Base-by-base conservation (phyloP, 2,329 filamentous ascomycete genomes). In the Fusarium liriodendri region DNA sequence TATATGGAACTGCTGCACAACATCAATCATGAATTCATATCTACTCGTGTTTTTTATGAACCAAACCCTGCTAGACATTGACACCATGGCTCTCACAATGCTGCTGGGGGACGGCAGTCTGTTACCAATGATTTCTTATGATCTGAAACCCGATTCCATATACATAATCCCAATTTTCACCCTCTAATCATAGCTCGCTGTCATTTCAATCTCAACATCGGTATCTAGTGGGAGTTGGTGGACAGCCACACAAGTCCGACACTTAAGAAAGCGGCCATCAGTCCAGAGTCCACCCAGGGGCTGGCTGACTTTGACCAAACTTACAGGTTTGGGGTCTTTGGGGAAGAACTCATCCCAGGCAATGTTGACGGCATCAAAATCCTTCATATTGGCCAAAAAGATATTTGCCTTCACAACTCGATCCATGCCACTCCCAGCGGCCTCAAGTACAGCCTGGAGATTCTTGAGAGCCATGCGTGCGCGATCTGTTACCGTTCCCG, bases 181-280 rank as follows among this genome's bases (percentile, higher is more conserved):
- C 16, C 33, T 16, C 33, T 38, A 38, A 3, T 29, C 33, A 13
- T 55, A 64, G 33, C 42, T 69, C 25, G 42, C 59, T 13, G n/a
- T 60, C 13, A 64, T 22, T 22, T 70, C 66, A 38, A 70, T 66
- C 25, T 70, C 68, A 11, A 70, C 67, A 42, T 66, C 68, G 1
- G 67, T 70, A 3, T 32, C 13, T 5, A 58, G 13, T 18, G 62
- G 67, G 0, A 70, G 29, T 14, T 66, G 54, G 3, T 70, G 29
- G 2, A 70, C 55, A 38, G 68, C 66, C 4, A 70, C 61, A 13
- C 61, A 62, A 1, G 61, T 70, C 0, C 66, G 47, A 18, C 60
- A 69, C 66, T 64, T 0, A 0, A 33, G 14, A 14, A 1, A 4
- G 1, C 22, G 2, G 14, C 5, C 1, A 7, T 64, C 6, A 59